These are phyloP conservation scores for Sambucus nigra DNA, from an alignment of 129 eudicot genomes.

Conservation along the genomic window DNA sequence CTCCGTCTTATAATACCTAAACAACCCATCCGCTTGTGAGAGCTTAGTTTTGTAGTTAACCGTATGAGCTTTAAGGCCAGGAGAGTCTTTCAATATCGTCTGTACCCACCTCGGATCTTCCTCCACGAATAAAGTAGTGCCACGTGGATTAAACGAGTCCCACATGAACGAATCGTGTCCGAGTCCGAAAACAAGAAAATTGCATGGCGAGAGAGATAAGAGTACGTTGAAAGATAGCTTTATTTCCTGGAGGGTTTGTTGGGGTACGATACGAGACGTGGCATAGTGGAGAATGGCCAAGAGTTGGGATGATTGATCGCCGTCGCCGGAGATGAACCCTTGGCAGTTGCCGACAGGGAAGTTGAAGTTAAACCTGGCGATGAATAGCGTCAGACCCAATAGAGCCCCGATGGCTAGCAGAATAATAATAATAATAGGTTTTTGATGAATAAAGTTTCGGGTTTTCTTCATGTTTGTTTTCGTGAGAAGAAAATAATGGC, in stretches of 20 bases:
- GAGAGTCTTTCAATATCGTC: conserved; percentile 45
- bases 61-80: conserved; percentile 38
- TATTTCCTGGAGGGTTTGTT: conserved; percentile 46
- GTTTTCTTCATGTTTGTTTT: too few species aligned
- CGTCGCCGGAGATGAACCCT: too few species aligned
- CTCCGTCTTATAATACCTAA: conserved; percentile 30
- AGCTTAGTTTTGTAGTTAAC: conserved; percentile 55
- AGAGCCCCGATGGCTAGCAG: too few species aligned
- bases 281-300: conserved; percentile 64
- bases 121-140: conserved; percentile 71
- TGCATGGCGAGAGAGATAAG: conserved; percentile 28
- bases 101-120: conserved; percentile 80
- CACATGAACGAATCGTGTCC: conserved; percentile 89
- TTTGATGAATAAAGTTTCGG: too few species aligned
- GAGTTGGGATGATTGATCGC: conserved; percentile 31
- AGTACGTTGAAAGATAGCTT: conserved; percentile 43
- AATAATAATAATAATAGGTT: too few species aligned
- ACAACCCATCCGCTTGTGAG: conserved; percentile 50
- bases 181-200: conserved; percentile 84
- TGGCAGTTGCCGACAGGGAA: too few species aligned
- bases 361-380: too few species aligned
- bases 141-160: conserved; percentile 60
- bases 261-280: conserved; percentile 46
- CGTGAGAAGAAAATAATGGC: too few species aligned
- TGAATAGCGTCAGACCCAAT: too few species aligned